Evolutionary conservation across 371 early-diverging fungal genomes (phyloP).

Genomic region (Actinomucor elegans): DNA sequence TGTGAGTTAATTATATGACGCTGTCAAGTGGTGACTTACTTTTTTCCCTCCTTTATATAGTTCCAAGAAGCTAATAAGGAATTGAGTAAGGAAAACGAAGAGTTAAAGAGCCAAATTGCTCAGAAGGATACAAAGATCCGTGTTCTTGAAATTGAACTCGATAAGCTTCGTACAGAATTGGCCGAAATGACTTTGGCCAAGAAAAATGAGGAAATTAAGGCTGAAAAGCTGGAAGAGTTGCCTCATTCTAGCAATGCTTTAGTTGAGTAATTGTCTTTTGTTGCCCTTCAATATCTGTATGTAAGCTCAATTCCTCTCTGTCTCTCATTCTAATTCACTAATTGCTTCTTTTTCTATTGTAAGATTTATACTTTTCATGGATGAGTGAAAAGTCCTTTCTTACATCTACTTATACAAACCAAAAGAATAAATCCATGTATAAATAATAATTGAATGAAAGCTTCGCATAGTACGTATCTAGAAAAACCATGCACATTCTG

Average conservation of each 20-base stretch:
- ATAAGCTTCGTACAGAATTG: slow-evolving; percentile 48
- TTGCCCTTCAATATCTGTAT: too few species aligned
- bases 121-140: slow-evolving; percentile 81
- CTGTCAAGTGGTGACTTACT: too few species aligned
- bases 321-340: too few species aligned
- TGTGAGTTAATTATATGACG: slow-evolving; percentile 50
- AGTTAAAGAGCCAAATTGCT: slow-evolving; percentile 74
- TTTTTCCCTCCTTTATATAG: slow-evolving; percentile 27
- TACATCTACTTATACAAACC: too few species aligned
- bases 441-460: too few species aligned
- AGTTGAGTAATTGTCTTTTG: slow-evolving; percentile 16
- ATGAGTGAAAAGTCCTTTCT: too few species aligned
- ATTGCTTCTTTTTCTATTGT: too few species aligned
- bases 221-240: slow-evolving; percentile 12
- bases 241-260: slow-evolving; percentile 21
- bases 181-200: slow-evolving; percentile 32
- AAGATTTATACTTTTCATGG: too few species aligned
- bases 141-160: slow-evolving; percentile 72
- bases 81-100: slow-evolving; percentile 80
- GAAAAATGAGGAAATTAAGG: slow-evolving; percentile 19
- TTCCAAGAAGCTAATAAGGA: slow-evolving; percentile 78
- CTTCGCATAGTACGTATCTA: too few species aligned
- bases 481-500: too few species aligned
- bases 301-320: too few species aligned
- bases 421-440: too few species aligned